Conservation (phyloP, 2,329 filamentous ascomycete genomes). For the Penicillium carneum region DNA sequence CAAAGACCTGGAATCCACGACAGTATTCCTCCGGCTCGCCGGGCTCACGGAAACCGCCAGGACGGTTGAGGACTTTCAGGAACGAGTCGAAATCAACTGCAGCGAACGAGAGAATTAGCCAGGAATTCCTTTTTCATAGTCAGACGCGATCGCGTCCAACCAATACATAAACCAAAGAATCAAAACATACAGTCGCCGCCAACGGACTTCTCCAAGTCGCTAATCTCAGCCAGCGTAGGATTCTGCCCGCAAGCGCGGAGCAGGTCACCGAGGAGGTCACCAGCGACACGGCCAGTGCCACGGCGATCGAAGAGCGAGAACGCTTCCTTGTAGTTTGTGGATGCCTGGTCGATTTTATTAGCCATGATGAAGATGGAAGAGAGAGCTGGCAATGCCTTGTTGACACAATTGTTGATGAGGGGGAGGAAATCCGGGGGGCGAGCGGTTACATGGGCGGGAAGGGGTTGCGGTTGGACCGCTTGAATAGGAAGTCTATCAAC, state of each 20-base stretch:
- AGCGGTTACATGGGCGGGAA: slow-evolving; percentile 17
- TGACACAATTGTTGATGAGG: slow-evolving; percentile 11
- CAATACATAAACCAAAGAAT: neutral
- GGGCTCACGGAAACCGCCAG: slow-evolving; percentile 95
- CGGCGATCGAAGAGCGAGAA: slow-evolving; percentile 99
- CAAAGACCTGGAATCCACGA: slow-evolving; percentile 97
- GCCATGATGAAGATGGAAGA: slow-evolving; percentile 25
- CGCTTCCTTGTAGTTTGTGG: slow-evolving; percentile 99
- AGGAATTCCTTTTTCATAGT: neutral
- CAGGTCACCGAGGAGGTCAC: slow-evolving; percentile 88
- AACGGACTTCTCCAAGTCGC: slow-evolving; percentile 87
- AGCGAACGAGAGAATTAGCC: slow-evolving; percentile 11
- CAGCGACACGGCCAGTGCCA: slow-evolving; percentile 87
- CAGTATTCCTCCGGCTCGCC: slow-evolving; percentile 98
- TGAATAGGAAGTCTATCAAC: slow-evolving; percentile 16
- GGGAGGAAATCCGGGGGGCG: slow-evolving; percentile 2
- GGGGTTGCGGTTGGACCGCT: slow-evolving; percentile 3
- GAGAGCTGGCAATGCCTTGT: slow-evolving; percentile 1
- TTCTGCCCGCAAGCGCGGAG: slow-evolving; percentile 97
- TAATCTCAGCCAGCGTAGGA: slow-evolving; percentile 90
- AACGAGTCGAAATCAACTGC: slow-evolving; percentile 98
- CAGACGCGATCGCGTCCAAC: neutral
- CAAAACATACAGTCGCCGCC: slow-evolving; percentile 83
- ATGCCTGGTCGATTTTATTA: slow-evolving; percentile 61
- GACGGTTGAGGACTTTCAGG: slow-evolving; percentile 93